These are phyloP conservation scores for Rhizoctonia solani DNA, from an alignment of 1,284 basidiomycete species.

Conservation along the genomic window DNA sequence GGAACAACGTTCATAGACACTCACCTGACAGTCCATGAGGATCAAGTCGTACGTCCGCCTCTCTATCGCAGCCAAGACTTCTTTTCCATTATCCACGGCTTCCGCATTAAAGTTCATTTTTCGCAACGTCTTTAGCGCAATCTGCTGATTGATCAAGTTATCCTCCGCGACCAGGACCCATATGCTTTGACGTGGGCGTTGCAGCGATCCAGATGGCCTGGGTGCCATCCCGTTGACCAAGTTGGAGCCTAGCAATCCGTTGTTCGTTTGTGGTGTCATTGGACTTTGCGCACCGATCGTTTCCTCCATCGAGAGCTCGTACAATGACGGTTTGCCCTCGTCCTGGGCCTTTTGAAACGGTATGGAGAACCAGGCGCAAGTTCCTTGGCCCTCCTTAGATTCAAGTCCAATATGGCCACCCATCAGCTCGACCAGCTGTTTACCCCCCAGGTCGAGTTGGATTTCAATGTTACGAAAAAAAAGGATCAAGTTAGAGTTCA, in stretches of 20 bases:
- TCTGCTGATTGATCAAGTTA: slow-evolving; percentile 26
- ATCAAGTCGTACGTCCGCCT: slow-evolving; percentile 17
- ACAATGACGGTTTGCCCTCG: not conserved
- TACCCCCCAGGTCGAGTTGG: too few species aligned
- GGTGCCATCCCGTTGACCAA: slow-evolving; percentile 22
- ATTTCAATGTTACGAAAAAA: not conserved
- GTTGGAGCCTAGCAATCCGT: slow-evolving; percentile 16
- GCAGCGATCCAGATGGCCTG: slow-evolving; percentile 11
- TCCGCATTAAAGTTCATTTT: slow-evolving; percentile 33
- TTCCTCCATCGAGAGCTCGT: too few species aligned
- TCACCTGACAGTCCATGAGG: slow-evolving; percentile 28
- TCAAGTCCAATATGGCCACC: slow-evolving; percentile 28
- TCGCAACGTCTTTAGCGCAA: slow-evolving; percentile 27
- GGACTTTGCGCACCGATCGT: too few species aligned
- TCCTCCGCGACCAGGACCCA: slow-evolving; percentile 30
- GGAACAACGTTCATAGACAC: not conserved
- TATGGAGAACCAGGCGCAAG: slow-evolving; percentile 26
- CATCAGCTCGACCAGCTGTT: slow-evolving; percentile 34
- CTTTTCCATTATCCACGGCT: slow-evolving; percentile 27
- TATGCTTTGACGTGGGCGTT: slow-evolving; percentile 24
- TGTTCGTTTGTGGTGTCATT: too few species aligned
- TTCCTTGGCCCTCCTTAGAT: slow-evolving; percentile 26
- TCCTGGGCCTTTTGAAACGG: slow-evolving; percentile 21
- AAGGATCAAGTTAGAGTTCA: not conserved
- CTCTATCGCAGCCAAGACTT: slow-evolving; percentile 24